Percentiles rank a stretch among this genome's conserved stretches.
phyloP scores from a whole-genome alignment of 2,329 filamentous ascomycete species.

The Botryotinia narcissicola region DNA sequence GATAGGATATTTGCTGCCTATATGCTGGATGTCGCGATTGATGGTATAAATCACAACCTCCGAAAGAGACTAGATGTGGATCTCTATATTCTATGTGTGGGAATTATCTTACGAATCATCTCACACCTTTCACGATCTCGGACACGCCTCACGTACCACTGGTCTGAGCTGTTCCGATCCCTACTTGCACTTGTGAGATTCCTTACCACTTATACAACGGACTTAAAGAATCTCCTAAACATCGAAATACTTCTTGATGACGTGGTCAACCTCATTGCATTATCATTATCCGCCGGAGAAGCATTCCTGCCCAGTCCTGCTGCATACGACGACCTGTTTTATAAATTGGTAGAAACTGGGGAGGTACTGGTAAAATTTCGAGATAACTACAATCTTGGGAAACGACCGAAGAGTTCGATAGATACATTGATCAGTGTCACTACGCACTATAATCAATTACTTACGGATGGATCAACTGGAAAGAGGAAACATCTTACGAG shows the following conservation, averaged over 20 bases:
- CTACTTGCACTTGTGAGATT: constrained; percentile 87
- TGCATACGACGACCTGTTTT: constrained; percentile 95
- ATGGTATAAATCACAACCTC: constrained; percentile 92
- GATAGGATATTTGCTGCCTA: constrained; percentile 73
- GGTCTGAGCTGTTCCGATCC: constrained; percentile 91
- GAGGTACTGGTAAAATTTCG: constrained; percentile 80
- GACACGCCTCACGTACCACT: constrained; percentile 83
- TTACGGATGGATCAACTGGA: constrained; percentile 56
- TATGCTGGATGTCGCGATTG: constrained; percentile 82
- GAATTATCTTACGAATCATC: constrained; percentile 77
- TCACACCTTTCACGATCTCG: constrained; percentile 81
- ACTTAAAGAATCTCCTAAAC: constrained; percentile 66
- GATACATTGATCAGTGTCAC: constrained; percentile 80
- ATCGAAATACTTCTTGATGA: constrained; percentile 73
- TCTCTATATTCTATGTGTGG: constrained; percentile 78
- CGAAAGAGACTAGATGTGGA: constrained; percentile 79
- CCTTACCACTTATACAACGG: constrained; percentile 78
- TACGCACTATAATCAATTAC: constrained; percentile 80
- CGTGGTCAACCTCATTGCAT: constrained; percentile 77
- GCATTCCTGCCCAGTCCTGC: constrained; percentile 84
- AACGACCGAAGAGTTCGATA: constrained; percentile 66
- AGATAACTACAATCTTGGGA: constrained; percentile 65
- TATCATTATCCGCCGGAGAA: constrained; percentile 83
- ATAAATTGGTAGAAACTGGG: constrained; percentile 93
- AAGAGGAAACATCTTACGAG: constrained; percentile 70